Evolutionary conservation across 805 yeast genomes (phyloP).

Genomic region (Starmerella tilneyi): DNA sequence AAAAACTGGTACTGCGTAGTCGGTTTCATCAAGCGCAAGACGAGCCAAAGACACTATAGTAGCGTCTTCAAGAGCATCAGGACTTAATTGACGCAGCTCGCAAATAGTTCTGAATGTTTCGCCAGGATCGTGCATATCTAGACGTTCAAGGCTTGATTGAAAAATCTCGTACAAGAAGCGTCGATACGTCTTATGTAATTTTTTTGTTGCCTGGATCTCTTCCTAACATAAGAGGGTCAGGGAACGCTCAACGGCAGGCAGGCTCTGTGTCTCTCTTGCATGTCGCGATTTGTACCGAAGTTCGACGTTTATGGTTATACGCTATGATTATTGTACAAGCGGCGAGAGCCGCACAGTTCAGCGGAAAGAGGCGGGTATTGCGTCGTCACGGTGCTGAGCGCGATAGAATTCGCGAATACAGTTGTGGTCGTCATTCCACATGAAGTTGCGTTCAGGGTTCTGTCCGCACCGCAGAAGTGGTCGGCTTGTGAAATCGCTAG

Average conservation of each 20-base stretch:
- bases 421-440: conserved; percentile 15
- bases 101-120: conserved; percentile 9
- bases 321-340: too few relatives aligned
- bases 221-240: neutral
- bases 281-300: too few relatives aligned
- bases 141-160: neutral
- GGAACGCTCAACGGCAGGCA: too few relatives aligned
- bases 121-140: neutral
- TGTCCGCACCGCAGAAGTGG: conserved; percentile 14
- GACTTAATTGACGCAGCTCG: conserved; percentile 7
- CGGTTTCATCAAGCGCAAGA: conserved; percentile 22
- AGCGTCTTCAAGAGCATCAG: neutral
- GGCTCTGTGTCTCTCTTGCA: too few relatives aligned
- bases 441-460: conserved; percentile 17
- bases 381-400: conserved; percentile 11
- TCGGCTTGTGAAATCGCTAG: conserved; percentile 12
- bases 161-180: neutral
- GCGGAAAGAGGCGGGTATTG: conserved; percentile 8
- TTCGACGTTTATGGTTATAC: neutral
- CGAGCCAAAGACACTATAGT: conserved; percentile 20
- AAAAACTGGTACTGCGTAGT: conserved; percentile 23
- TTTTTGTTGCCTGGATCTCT: conserved; percentile 1
- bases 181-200: conserved; percentile 2
- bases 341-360: too few relatives aligned
- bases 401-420: conserved; percentile 14